Evolutionary conservation across 495 filamentous ascomycete genomes (phyloP), one percentile per base, ranked within the genome.

Genomic region (Darksidea phi): DNA sequence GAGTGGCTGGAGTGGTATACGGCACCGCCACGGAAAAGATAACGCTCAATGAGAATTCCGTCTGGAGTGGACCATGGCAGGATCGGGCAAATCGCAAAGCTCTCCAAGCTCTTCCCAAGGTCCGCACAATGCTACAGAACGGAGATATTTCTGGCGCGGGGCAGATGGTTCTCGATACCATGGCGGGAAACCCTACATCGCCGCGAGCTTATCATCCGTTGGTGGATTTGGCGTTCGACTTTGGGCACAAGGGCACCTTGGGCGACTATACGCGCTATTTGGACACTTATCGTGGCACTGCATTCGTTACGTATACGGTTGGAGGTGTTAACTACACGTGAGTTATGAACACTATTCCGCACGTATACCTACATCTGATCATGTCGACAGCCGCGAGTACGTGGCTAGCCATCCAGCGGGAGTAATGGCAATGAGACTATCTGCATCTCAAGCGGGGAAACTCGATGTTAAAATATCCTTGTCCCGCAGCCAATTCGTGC

Each of bases 21-120:
- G 81, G 80, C 25, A 73, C 74, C 32, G 67, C 70, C 18, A 74
- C 72, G 7, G 80, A 82, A 56, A 67, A 78, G 56, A 56, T 82
- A n/a, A 68, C 72, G 10, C 63, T 84, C 23, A 83, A 82, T 53
- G 81, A 84, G 54, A 77, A 82, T 58, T 78, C 78, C 6, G 69
- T 82, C 10, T 82, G 79, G 80, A 79, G 76, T 64, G 80, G 80
- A 36, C 74, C 72, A 13, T 72, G 72, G 21, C 75, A 79, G 64
- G 69, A 80, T 55, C 73, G 80, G 18, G 76, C 74, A 28, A 78
- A 76, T 24, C 17, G 13, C 10, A 46, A 53, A n/a, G 23, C 57
- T 13, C 67, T 59, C 12, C 68, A 72, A 26, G 73, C 80, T 1
- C 57, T 73, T 17, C 45, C 70, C 78, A 15, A 71, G 72, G 25